Conservation (phyloP, 208 protist genomes). For the Crithidia bombi region DNA sequence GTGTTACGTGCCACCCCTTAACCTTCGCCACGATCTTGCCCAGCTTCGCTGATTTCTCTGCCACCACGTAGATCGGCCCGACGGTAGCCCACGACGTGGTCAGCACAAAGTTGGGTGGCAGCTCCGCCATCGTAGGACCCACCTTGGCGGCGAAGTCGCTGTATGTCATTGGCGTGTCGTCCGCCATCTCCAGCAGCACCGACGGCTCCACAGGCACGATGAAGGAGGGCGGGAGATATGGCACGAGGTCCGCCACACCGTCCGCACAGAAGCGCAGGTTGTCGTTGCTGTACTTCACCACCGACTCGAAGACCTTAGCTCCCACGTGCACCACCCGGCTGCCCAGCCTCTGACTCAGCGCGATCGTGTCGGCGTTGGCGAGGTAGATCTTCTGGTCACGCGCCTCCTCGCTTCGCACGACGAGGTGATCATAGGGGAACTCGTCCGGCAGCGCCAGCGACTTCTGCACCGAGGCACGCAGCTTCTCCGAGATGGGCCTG, state of each 20-base stretch:
- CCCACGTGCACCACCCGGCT: constrained; percentile 77
- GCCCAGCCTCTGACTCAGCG: constrained; percentile 58
- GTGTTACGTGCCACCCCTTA: constrained; percentile 61
- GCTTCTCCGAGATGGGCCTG: constrained; percentile 40
- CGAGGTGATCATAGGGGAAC: constrained; percentile 64
- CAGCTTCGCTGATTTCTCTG: constrained; percentile 52
- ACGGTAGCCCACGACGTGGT: constrained; percentile 44
- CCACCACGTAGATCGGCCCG: constrained; percentile 54
- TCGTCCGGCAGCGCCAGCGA: constrained; percentile 57
- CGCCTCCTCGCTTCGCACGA: constrained; percentile 62
- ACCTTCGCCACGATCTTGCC: constrained; percentile 72
- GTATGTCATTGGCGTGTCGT: constrained; percentile 38
- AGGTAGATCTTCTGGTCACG: constrained; percentile 87
- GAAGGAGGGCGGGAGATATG: constrained; percentile 57
- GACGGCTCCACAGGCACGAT: constrained; percentile 47
- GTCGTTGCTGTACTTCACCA: constrained; percentile 80
- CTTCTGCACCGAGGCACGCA: constrained; percentile 48
- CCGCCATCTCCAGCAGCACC: constrained; percentile 49
- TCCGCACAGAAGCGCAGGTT: constrained; percentile 78
- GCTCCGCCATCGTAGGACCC: constrained; percentile 18
- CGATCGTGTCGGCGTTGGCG: constrained; percentile 53
- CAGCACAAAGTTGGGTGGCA: constrained; percentile 61
- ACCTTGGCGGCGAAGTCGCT: constrained; percentile 44
- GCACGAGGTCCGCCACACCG: constrained; percentile 57
- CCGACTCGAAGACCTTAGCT: constrained; percentile 85